Percentiles rank a stretch among this genome's conserved stretches.
Evolutionary conservation across 306 rosid genomes (phyloP).

Genomic region (Coriaria nepalensis): DNA sequence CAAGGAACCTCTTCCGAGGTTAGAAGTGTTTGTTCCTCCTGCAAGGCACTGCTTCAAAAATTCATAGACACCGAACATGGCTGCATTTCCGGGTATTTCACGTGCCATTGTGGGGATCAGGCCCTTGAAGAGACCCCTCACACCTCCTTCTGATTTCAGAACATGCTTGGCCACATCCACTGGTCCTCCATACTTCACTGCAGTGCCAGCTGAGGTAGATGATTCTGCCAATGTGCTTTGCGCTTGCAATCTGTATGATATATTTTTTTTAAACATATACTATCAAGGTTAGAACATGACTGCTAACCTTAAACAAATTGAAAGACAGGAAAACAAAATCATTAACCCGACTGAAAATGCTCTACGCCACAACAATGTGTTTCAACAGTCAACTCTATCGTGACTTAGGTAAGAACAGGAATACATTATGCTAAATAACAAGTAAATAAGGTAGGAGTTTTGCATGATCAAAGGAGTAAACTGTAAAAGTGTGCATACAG

Average conservation of each 20-base stretch:
- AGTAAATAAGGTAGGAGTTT: too few species aligned
- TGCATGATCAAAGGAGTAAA: too few species aligned
- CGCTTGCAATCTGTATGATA: constrained; percentile 65
- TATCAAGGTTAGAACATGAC: not conserved
- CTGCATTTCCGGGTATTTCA: constrained; percentile 90
- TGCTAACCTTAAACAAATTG: too few species aligned
- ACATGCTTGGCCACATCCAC: constrained; percentile 85
- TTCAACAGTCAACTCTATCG: too few species aligned
- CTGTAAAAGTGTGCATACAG: constrained; percentile 3
- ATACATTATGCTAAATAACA: too few species aligned
- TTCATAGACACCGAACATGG: constrained; percentile 90
- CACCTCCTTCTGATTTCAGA: constrained; percentile 78
- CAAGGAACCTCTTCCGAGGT: constrained; percentile 72
- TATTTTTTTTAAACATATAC: not conserved
- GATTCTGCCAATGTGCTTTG: constrained; percentile 65
- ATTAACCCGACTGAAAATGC: too few species aligned
- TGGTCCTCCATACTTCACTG: constrained; percentile 83
- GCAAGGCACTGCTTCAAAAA: constrained; percentile 55
- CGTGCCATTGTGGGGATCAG: constrained; percentile 82
- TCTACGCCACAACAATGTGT: too few species aligned
- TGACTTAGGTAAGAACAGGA: too few species aligned
- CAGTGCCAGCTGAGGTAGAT: constrained; percentile 35
- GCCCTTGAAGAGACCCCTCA: constrained; percentile 77
- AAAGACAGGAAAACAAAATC: too few species aligned
- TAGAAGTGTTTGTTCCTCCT: constrained; percentile 70